phyloP scores from a whole-genome alignment of 176 grass and related monocot species.

The Themeda triandra region DNA sequence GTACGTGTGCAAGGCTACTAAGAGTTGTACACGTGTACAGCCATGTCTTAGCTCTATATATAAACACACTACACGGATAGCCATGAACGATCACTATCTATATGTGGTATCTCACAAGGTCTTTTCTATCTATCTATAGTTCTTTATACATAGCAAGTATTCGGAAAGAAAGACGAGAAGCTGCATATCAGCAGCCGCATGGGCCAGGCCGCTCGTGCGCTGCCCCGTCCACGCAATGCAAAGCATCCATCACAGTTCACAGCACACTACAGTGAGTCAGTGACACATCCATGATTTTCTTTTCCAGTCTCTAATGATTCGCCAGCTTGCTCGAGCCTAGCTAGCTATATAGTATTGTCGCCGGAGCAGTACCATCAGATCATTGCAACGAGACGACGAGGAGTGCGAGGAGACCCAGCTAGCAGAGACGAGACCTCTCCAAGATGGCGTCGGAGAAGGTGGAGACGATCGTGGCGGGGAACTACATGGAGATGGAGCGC shows the following conservation, averaged over 20 bases:
- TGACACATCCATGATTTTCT: not conserved
- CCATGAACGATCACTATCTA: constrained; percentile 10
- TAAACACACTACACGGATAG: not conserved
- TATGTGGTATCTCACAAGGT: too few species aligned
- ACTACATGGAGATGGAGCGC: constrained; percentile 92
- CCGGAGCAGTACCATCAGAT: not conserved
- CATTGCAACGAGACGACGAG: not conserved
- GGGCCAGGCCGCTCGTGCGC: constrained; percentile 69
- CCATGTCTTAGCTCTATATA: too few species aligned
- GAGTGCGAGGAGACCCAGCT: not conserved
- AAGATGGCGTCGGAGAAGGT: constrained; percentile 88
- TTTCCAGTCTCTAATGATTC: not conserved
- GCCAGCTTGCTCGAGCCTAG: constrained; percentile 18
- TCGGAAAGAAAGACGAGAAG: constrained; percentile 8
- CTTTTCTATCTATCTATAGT: too few species aligned
- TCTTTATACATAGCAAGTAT: too few species aligned
- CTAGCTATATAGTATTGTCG: constrained; percentile 2
- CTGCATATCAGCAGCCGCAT: constrained; percentile 15
- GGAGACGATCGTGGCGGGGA: constrained; percentile 92
- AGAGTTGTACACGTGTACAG: not conserved
- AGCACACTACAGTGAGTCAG: too few species aligned
- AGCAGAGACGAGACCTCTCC: too few species aligned
- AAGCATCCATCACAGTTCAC: not conserved
- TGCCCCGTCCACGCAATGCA: constrained; percentile 57
- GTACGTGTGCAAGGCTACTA: not conserved